Evolutionary conservation across 192 early-diverging fungal species (phyloP), one percentile per base, ranked within the genome.

Genomic region (Backusella macrospora): DNA sequence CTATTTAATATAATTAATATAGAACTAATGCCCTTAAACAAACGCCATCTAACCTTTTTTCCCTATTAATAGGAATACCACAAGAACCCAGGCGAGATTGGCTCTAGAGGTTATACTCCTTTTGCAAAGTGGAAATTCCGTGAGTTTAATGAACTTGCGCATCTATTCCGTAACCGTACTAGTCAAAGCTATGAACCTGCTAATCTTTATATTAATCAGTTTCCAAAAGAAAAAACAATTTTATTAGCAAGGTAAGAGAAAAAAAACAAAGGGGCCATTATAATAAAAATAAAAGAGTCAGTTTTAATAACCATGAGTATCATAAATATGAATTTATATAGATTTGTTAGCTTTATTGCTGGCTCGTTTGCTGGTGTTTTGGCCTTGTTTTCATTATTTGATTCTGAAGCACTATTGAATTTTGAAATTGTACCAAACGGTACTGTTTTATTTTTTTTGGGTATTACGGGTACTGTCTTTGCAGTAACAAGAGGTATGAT

Each of bases 61-160:
- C 1, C 13, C 9, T 43, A 12, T 3, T 23, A 45, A 72, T 80
- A 94, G 92, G 91, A 91, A 72, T 90, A 86, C 73, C 82, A 91
- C 73, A 88, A 88, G 73, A 94, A 96, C 70, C 98, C 98, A 0
- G 87, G 92, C 26, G 84, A 89, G 23, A 81, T 98, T 44, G 89
- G 87, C 10, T 91, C 92, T 18, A 90, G 98, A 42, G 84, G 86
- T 9, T 99, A 96, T 70, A 90, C 96, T 0, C 91, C 91, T 8
- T 87, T 93, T 66, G 97, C 97, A 4, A 84, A 86, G 37, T 99
- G 94, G 95, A 94, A 93, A 79, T 94, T 99, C 72, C 90, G 97
- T 65, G 96, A 98, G 82, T 98, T 98, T 76, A 99, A 99, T 81
- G 98, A 99, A 78, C 85, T 98, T 18, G 95, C 96, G 0, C 96